Percentiles rank a stretch among this genome's conserved stretches.
Evolutionary conservation across 768 basidiomycete genomes (phyloP).

Genomic region (Pleurotus salmoneostramineus): DNA sequence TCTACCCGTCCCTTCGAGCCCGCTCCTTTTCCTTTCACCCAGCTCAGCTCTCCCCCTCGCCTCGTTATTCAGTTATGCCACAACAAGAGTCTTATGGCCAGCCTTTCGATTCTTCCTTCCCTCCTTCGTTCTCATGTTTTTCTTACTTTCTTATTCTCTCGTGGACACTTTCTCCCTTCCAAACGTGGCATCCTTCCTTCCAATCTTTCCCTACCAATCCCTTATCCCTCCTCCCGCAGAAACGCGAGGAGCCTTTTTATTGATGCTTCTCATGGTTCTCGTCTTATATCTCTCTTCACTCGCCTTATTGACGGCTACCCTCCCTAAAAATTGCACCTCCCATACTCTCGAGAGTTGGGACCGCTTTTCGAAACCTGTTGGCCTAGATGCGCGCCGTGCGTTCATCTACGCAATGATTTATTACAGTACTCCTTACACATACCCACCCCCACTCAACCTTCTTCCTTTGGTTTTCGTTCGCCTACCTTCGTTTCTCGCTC

Average conservation of each 20-base stretch:
- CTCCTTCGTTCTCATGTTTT: slow-evolving; percentile 34
- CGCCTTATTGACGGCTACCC: slow-evolving; percentile 23
- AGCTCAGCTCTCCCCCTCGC: slow-evolving; percentile 40
- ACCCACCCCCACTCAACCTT: slow-evolving; percentile 52
- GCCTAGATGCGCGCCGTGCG: slow-evolving; percentile 36
- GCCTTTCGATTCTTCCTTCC: slow-evolving; percentile 46
- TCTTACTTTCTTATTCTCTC: slow-evolving; percentile 46
- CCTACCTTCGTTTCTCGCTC: slow-evolving; percentile 13
- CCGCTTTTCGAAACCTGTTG: slow-evolving; percentile 38
- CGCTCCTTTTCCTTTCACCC: slow-evolving; percentile 36
- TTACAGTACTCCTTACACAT: slow-evolving; percentile 35
- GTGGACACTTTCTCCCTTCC: slow-evolving; percentile 25
- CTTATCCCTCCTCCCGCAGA: slow-evolving; percentile 38
- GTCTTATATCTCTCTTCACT: slow-evolving; percentile 29
- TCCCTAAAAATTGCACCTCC: slow-evolving; percentile 15
- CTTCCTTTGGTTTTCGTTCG: slow-evolving; percentile 21
- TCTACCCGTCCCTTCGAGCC: slow-evolving; percentile 38
- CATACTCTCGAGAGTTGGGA: slow-evolving; percentile 35
- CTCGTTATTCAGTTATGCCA: slow-evolving; percentile 32
- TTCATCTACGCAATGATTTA: slow-evolving; percentile 31
- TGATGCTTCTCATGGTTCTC: slow-evolving; percentile 28
- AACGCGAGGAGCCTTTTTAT: slow-evolving; percentile 40
- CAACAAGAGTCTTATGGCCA: slow-evolving; percentile 34
- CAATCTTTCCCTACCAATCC: neutral
- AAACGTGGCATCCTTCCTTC: neutral